These are phyloP conservation scores for Rosellinia necatrix DNA, from an alignment of 2,329 filamentous ascomycete species.

Conservation along the genomic window DNA sequence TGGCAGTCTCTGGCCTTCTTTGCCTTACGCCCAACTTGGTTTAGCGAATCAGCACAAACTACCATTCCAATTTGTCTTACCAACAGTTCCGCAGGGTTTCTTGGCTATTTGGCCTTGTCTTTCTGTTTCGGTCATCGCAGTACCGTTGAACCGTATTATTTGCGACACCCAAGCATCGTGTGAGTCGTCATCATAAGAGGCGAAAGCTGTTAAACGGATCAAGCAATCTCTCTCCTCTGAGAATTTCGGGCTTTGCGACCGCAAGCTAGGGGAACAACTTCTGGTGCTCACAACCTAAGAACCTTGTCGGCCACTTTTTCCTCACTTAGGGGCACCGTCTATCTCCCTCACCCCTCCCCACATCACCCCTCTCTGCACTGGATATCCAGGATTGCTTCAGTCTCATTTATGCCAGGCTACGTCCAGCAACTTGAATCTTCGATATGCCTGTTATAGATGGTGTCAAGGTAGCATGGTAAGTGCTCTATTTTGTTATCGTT, in stretches of 20 bases:
- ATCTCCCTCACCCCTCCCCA: slow-evolving; percentile 7
- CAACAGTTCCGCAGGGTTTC: neutral
- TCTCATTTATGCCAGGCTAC: neutral
- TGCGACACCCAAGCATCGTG: slow-evolving; percentile 6
- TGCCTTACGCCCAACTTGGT: slow-evolving; percentile 1
- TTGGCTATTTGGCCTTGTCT: neutral
- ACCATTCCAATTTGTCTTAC: neutral
- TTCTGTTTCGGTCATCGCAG: neutral
- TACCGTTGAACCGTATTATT: slow-evolving; percentile 5
- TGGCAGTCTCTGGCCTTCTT: slow-evolving; percentile 3
- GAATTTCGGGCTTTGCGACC: neutral
- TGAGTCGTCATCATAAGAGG: neutral
- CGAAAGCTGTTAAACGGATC: neutral
- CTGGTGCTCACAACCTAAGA: slow-evolving; percentile 3
- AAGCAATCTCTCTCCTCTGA: neutral
- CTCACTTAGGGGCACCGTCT: neutral
- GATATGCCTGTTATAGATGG: slow-evolving; percentile 72
- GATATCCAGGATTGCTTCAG: neutral
- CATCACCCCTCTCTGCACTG: slow-evolving; percentile 11
- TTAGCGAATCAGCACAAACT: slow-evolving; percentile 1
- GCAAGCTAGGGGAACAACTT: neutral
- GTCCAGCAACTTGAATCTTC: slow-evolving; percentile 17
- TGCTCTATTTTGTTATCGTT: slow-evolving; percentile 25
- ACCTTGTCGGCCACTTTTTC: slow-evolving; percentile 7
- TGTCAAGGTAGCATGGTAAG: slow-evolving; percentile 76